Percentiles rank a stretch among this genome's conserved stretches.
Conservation (phyloP, 1,284 basidiomycete genomes). For the Omphalotus olearius region DNA sequence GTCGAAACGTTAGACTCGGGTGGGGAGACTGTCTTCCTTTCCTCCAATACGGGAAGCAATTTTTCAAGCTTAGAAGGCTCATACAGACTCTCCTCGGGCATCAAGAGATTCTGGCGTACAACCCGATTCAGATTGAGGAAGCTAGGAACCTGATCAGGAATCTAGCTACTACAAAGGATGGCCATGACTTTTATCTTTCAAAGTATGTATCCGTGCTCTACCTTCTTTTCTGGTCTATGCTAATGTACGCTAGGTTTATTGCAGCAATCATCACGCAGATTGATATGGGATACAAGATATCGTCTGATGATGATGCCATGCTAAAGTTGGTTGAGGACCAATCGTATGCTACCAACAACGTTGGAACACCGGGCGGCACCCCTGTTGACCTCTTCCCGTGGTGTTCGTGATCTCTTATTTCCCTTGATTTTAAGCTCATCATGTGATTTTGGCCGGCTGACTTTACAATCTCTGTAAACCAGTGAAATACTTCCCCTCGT, state of each 20-base stretch:
- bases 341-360: slow-evolving; percentile 10
- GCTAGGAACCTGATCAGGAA: no score
- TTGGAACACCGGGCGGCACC: slow-evolving; percentile 19
- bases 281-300: slow-evolving; percentile 20
- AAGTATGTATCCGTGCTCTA: no score
- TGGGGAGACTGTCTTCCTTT: no score
- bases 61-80: no score
- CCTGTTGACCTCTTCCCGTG: slow-evolving; percentile 21
- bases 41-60: no score
- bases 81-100: no score
- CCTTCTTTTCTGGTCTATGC: no score
- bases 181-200: no score
- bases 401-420: slow-evolving; percentile 10
- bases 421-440: slow-evolving; percentile 4
- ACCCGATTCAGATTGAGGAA: no score
- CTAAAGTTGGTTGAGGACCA: slow-evolving; percentile 14
- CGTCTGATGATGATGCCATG: slow-evolving; percentile 20
- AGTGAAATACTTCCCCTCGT: slow-evolving; percentile 22
- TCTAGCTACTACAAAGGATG: no score
- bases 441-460: neutral
- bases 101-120: no score
- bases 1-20: no score
- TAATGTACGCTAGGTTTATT: slow-evolving; percentile 14
- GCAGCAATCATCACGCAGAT: slow-evolving; percentile 20
- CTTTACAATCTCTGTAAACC: neutral